Evolutionary conservation across 2,329 filamentous ascomycete species (phyloP).

Genomic region (Ceratocystis cubensis): DNA sequence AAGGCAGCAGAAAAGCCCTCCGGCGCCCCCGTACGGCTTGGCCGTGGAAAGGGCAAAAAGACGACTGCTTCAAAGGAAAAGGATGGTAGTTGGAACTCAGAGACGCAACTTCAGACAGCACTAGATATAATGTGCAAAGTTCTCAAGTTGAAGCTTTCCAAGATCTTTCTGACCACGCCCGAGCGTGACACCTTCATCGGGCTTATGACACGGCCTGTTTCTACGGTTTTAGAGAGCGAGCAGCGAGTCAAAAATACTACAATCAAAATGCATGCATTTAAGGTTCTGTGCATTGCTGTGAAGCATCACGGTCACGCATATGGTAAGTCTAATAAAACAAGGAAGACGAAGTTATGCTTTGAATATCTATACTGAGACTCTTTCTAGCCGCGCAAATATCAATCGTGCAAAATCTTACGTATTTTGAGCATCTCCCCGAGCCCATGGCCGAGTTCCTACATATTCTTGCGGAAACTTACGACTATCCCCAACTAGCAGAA

Average conservation of each 20-base stretch:
- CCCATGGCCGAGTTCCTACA: conserved; percentile 98
- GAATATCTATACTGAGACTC: conserved; percentile 25
- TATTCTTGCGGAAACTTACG: conserved; percentile 92
- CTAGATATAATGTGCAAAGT: conserved; percentile 95
- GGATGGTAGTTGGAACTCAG: conserved; percentile 78
- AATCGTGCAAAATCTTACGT: conserved; percentile 93
- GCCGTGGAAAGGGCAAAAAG: conserved; percentile 66
- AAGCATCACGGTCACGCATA: conserved; percentile 97
- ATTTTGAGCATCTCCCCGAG: conserved; percentile 97
- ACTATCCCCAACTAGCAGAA: conserved; percentile 88
- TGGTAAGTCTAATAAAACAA: conserved; percentile 40
- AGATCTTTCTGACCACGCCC: conserved; percentile 90
- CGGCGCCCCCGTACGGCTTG: conserved; percentile 51
- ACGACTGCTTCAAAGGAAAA: conserved; percentile 43
- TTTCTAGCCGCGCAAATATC: conserved; percentile 78
- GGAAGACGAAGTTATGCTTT: background rate
- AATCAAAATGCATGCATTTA: conserved; percentile 94
- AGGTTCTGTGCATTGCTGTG: conserved; percentile 87
- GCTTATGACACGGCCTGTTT: conserved; percentile 82
- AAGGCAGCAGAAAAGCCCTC: conserved; percentile 85
- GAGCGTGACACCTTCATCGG: conserved; percentile 92
- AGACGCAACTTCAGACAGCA: conserved; percentile 71
- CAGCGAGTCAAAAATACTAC: conserved; percentile 76
- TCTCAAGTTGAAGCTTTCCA: conserved; percentile 77
- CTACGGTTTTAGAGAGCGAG: conserved; percentile 88